These are phyloP conservation scores for Colletotrichum liriopes DNA, from an alignment of 2,329 filamentous ascomycete genomes.

Conservation along the genomic window DNA sequence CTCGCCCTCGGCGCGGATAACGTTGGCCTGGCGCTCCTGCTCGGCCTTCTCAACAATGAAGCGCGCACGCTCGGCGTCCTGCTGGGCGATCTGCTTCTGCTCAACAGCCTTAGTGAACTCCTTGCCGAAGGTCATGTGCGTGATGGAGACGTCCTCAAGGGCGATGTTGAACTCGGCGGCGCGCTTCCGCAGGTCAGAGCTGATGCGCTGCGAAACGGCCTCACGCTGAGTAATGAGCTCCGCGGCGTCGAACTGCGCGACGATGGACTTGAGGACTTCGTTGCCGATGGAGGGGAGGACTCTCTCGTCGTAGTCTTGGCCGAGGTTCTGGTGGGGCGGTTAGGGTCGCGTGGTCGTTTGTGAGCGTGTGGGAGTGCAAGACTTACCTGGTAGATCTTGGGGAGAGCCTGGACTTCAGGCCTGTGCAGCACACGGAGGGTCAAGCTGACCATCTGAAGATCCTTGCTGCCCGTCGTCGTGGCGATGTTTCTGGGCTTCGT, in stretches of 20 bases:
- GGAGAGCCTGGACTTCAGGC: slow-evolving; percentile 91
- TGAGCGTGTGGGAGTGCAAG: background rate
- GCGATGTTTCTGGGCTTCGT: slow-evolving; percentile 98
- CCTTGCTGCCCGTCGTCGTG: slow-evolving; percentile 98
- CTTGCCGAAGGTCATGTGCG: slow-evolving; percentile 99
- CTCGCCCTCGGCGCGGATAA: slow-evolving; percentile 98
- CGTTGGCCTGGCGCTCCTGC: slow-evolving; percentile 98
- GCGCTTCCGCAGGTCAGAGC: slow-evolving; percentile 90
- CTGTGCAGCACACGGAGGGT: slow-evolving; percentile 95
- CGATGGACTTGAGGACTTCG: slow-evolving; percentile 98
- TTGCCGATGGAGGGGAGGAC: slow-evolving; percentile 99
- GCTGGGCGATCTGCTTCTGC: slow-evolving; percentile 99
- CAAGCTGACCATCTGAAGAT: slow-evolving; percentile 99
- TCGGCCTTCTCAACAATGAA: slow-evolving; percentile 99
- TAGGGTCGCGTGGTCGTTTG: background rate
- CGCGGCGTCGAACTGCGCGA: slow-evolving; percentile 98
- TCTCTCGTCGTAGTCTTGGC: slow-evolving; percentile 98
- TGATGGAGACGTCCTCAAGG: slow-evolving; percentile 98
- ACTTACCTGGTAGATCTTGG: slow-evolving; percentile 97
- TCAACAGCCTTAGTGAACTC: slow-evolving; percentile 99
- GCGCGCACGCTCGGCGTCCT: slow-evolving; percentile 95
- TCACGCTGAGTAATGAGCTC: slow-evolving; percentile 99
- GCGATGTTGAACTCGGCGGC: slow-evolving; percentile 99
- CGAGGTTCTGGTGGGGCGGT: slow-evolving; percentile 81
- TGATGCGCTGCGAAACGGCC: slow-evolving; percentile 95